These are phyloP conservation scores for Metschnikowia peoriensis DNA, from an alignment of 805 yeast species.

Conservation along the genomic window DNA sequence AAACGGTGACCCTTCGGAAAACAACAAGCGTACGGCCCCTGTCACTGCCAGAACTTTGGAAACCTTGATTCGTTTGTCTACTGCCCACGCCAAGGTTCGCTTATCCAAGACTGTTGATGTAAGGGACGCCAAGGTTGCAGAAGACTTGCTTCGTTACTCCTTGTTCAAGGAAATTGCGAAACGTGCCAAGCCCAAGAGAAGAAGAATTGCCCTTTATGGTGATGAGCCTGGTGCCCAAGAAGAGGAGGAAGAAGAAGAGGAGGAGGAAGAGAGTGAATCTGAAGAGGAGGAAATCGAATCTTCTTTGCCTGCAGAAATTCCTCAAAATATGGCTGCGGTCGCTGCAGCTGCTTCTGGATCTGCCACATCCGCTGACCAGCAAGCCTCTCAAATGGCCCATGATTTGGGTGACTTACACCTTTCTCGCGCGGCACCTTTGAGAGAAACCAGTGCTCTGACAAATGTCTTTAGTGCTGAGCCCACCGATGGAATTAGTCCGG, in stretches of 20 bases:
- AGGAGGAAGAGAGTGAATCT: slow-evolving; percentile 12
- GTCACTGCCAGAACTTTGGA: slow-evolving; percentile 98
- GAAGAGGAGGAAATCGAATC: slow-evolving; percentile 16
- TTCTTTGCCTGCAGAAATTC: neutral
- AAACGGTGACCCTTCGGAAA: slow-evolving; percentile 57
- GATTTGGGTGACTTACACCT: slow-evolving; percentile 31
- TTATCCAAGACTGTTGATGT: slow-evolving; percentile 70
- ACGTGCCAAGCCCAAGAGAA: slow-evolving; percentile 34
- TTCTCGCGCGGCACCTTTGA: slow-evolving; percentile 26
- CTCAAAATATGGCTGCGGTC: neutral
- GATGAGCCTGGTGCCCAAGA: slow-evolving; percentile 30
- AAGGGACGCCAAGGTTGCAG: slow-evolving; percentile 83
- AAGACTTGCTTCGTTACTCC: slow-evolving; percentile 79
- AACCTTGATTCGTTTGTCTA: slow-evolving; percentile 88
- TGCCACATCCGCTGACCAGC: slow-evolving; percentile 7
- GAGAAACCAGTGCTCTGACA: slow-evolving; percentile 19
- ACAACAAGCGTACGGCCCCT: slow-evolving; percentile 81
- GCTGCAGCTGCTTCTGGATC: slow-evolving; percentile 1
- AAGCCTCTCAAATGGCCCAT: slow-evolving; percentile 23
- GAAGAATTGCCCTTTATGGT: slow-evolving; percentile 15
- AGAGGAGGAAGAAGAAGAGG: slow-evolving; percentile 34
- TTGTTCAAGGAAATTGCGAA: slow-evolving; percentile 69
- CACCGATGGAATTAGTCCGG: slow-evolving; percentile 27
- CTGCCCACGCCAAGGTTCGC: slow-evolving; percentile 97
- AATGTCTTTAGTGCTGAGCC: slow-evolving; percentile 19